These are phyloP conservation scores for Terfezia claveryi DNA, from an alignment of 495 filamentous ascomycete species.

Conservation along the genomic window DNA sequence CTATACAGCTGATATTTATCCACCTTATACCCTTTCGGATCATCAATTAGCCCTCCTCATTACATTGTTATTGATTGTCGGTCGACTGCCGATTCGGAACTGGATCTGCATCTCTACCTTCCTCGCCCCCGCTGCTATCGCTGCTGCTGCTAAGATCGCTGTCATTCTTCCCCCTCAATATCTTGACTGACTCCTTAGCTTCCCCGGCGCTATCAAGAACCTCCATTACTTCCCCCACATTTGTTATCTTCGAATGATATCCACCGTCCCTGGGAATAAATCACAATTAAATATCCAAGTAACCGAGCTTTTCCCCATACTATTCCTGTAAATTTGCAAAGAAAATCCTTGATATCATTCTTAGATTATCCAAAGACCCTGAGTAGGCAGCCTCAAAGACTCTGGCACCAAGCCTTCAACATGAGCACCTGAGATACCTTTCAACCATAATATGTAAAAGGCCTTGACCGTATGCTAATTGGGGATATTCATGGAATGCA, in stretches of 20 bases:
- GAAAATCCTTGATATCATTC: no score
- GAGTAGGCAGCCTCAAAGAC: no score
- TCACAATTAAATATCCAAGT: neutral
- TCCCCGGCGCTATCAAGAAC: neutral
- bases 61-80: neutral
- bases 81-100: no score
- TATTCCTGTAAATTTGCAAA: neutral
- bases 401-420: no score
- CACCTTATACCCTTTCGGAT: constrained; percentile 26
- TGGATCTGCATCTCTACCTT: neutral
- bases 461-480: neutral
- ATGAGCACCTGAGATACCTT: neutral
- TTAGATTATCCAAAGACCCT: no score
- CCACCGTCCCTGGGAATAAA: neutral
- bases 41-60: neutral
- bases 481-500: neutral
- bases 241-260: neutral
- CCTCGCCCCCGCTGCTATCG: neutral
- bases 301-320: neutral
- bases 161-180: neutral
- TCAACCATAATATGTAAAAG: neutral
- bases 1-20: constrained; percentile 39
- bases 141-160: neutral
- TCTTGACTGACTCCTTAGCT: neutral
- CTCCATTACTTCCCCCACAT: neutral